Evolutionary conservation across 1,139 yeast genomes (phyloP).

Genomic region (Magnusiomyces magnusii): DNA sequence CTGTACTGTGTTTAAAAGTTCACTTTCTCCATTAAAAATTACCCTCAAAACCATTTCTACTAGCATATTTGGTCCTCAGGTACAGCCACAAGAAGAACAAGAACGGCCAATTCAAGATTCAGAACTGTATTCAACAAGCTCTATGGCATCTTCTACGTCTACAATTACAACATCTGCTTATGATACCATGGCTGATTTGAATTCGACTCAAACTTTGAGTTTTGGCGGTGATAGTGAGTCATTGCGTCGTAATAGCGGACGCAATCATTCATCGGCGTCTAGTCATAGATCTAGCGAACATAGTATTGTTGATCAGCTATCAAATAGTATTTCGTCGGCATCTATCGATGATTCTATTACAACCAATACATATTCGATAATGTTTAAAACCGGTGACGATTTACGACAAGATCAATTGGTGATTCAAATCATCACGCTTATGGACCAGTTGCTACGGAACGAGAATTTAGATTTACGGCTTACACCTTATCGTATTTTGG

Average conservation of each 20-base stretch:
- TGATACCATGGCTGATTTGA: neutral
- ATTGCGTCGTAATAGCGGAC: neutral
- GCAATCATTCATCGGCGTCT: neutral
- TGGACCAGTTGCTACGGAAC: constrained; percentile 82
- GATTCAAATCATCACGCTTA: constrained; percentile 80
- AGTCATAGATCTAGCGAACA: neutral
- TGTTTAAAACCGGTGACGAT: constrained; percentile 96
- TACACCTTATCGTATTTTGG: constrained; percentile 84
- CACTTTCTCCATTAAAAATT: constrained; percentile 79
- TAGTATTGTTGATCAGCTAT: neutral
- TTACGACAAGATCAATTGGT: constrained; percentile 93
- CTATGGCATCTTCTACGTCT: neutral
- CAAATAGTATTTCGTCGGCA: neutral
- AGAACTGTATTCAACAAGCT: neutral
- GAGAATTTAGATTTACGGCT: constrained; percentile 85
- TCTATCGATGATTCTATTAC: constrained; percentile 23
- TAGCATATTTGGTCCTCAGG: neutral
- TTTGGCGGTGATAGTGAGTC: neutral
- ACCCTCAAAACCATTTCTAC: constrained; percentile 50
- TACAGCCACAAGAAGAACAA: neutral
- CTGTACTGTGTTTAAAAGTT: constrained; percentile 81
- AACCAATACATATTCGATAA: constrained; percentile 61
- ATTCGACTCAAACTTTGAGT: neutral
- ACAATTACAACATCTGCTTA: neutral
- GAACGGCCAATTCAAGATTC: neutral